Evolutionary conservation across 2,329 filamentous ascomycete genomes (phyloP), one percentile per base, ranked within the genome.

Genomic region (Fusarium hostae): DNA sequence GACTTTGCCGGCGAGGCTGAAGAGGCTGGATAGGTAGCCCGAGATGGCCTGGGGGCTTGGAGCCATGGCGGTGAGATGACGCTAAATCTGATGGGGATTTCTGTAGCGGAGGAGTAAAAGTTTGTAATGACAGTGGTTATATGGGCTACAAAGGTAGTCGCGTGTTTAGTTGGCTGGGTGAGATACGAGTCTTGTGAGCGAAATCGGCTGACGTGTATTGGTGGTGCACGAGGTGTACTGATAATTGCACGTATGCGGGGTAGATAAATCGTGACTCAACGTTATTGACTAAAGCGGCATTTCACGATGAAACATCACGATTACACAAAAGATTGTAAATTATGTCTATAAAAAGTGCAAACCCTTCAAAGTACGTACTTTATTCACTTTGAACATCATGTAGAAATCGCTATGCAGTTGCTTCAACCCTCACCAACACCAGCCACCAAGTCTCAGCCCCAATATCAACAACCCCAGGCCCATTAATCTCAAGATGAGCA

Each of bases 361-460:
- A 26, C 26, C 26, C 26, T 26, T 26, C 26, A 26, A 26, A 26
- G 26, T 6, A 26, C 26, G 26, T 6, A 26, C 26, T 26, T 26
- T 26, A 6, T 26, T 26, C 6, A 26, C 26, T 26, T 26, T 26
- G 26, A 26, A 26, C 26, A 26, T 26, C 26, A 26, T 26, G 26
- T 26, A 26, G 6, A 34, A 28, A 13, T 15, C 37, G 7, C 32
- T 68, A 68, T 9, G 66, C 18, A 2, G 54, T 9, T 10, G 56
- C 20, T 5, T 67, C 70, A 34, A 63, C 54, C 26, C 54, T 43
- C 3, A 72, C 70, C 55, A 84, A 24, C 12, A 82, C 80, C 57
- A 84, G 48, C 82, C 82, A 84, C 44, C 83, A 61, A 20, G 81
- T 81, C 26, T 71, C 63, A 0, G 59, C 61, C 15, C 66, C 74